Evolutionary conservation across 345 rosid species (phyloP), one percentile per base, ranked within the genome.

Genomic region (Heritiera fomes): DNA sequence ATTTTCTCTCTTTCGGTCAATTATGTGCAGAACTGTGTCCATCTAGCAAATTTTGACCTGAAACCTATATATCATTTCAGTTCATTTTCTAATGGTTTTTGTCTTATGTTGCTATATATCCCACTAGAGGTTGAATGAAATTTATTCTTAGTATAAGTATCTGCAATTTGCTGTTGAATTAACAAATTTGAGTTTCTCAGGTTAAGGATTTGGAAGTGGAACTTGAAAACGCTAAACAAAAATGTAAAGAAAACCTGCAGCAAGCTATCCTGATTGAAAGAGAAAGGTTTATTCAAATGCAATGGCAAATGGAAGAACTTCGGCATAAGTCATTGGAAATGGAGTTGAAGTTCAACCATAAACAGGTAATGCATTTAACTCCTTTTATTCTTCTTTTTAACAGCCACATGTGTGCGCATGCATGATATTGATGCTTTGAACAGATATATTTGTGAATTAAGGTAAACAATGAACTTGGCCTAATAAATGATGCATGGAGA

Each of bases 251-350:
- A 86, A 97, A 88, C 77, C 79, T 97, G 80, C 92, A 94, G 84
- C 97, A 91, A 78, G 98, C 99, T 76, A 85, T 94, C 86, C 81
- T 91, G 81, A 82, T 85, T 6, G 99, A 97, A 88, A 93, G 96
- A 78, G 99, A 97, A 86, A 91, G 92, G 83, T 68, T 85, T 38
- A 97, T 93, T 52, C 93, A 91, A 82, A 91, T 93, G 93, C 98
- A 97, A 88, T 97, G 99, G 99, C 98, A 97, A 78, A 94, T 97
- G 98, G 97, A 97, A 87, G 99, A 97, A 81, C 86, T 97, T 76
- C 87, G 88, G 77, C 93, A 84, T 56, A 92, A 90, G 82, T 88
- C 94, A n/a, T 80, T 90, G 81, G 94, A 93, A 86, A 89, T 94
- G 98, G 99, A 94, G 83, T 75, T 92, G 91, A 91, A 90, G 83